A percentile compares a stretch with the other conserved stretches of the same genome.
Conservation (phyloP, 768 basidiomycete genomes). For the Asterophora lycoperdoides region DNA sequence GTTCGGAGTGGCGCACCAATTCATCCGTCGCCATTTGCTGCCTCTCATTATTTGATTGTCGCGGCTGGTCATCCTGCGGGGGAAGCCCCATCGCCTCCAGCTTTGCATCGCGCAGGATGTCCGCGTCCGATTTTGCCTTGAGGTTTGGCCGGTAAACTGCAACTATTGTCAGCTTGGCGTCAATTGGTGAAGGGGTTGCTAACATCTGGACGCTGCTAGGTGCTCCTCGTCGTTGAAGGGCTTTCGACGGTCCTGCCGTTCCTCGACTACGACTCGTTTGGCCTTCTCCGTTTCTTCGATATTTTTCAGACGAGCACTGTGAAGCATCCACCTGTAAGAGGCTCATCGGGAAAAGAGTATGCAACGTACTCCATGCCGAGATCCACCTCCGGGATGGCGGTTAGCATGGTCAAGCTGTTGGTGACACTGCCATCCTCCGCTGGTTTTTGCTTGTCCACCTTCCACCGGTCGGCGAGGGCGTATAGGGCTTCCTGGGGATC, state of each 20-base stretch:
- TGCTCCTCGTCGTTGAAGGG: constrained; percentile 70
- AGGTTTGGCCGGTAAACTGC: constrained; percentile 83
- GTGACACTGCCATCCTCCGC: constrained; percentile 91
- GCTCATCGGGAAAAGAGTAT: background rate
- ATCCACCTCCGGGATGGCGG: constrained; percentile 97
- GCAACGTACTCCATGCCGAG: constrained; percentile 92
- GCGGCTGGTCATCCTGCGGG: constrained; percentile 47
- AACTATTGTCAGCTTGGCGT: constrained; percentile 5
- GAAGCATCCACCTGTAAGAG: background rate
- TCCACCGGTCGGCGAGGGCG: constrained; percentile 65
- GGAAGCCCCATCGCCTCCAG: constrained; percentile 80
- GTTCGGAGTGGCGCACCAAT: constrained; percentile 45
- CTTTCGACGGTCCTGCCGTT: constrained; percentile 55
- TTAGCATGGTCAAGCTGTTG: constrained; percentile 92
- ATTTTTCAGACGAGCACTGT: constrained; percentile 83
- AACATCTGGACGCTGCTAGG: constrained; percentile 84
- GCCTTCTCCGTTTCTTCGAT: constrained; percentile 98
- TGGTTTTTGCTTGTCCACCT: constrained; percentile 50
- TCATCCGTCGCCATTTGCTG: constrained; percentile 90
- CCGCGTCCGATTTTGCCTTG: constrained; percentile 80
- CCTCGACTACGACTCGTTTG: constrained; percentile 79
- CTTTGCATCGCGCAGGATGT: constrained; percentile 85
- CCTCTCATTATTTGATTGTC: constrained; percentile 48
- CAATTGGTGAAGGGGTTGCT: constrained; percentile 25
- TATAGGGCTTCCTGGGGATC: constrained; percentile 82